Conservation (phyloP, 2,329 filamentous ascomycete genomes). For the Clonostachys solani region DNA sequence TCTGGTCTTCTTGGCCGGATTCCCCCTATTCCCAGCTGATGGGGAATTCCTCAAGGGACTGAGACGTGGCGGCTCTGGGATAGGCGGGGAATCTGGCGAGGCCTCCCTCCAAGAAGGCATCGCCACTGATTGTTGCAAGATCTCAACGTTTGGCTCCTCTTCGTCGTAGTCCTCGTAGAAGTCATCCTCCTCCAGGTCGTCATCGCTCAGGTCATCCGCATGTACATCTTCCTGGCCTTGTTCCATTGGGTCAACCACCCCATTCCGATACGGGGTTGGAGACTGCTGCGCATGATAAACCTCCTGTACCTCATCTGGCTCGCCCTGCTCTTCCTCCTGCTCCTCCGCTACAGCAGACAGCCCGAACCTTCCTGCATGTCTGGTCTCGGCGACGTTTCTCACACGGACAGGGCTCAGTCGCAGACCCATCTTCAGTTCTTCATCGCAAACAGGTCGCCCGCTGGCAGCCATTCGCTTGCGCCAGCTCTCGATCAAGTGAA, state of each 20-base stretch:
- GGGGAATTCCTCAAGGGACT: conserved; percentile 48
- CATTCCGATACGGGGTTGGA: conserved; percentile 15
- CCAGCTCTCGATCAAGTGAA: conserved; percentile 90
- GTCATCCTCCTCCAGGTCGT: conserved; percentile 16
- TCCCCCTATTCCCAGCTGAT: conserved; percentile 42
- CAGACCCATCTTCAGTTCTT: conserved; percentile 65
- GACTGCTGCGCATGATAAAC: conserved; percentile 32
- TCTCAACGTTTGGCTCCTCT: conserved; percentile 39
- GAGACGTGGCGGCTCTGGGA: conserved; percentile 40
- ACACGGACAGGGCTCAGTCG: conserved; percentile 56
- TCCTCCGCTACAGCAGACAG: conserved; percentile 45
- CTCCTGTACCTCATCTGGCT: conserved; percentile 2
- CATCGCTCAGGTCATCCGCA: not conserved
- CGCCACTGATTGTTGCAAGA: conserved; percentile 36
- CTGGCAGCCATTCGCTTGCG: conserved; percentile 72
- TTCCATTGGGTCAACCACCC: conserved; percentile 16
- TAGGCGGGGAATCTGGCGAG: conserved; percentile 34
- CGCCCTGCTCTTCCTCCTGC: conserved; percentile 23
- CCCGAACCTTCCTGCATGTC: conserved; percentile 26
- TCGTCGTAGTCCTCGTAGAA: conserved; percentile 42
- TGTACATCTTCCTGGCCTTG: conserved; percentile 2
- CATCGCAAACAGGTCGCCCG: conserved; percentile 65
- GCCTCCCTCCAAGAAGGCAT: conserved; percentile 9
- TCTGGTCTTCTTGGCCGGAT: conserved; percentile 11
- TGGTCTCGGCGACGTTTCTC: conserved; percentile 43